Evolutionary conservation across 2,329 filamentous ascomycete genomes (phyloP).

Genomic region (Colletotrichum cereale): DNA sequence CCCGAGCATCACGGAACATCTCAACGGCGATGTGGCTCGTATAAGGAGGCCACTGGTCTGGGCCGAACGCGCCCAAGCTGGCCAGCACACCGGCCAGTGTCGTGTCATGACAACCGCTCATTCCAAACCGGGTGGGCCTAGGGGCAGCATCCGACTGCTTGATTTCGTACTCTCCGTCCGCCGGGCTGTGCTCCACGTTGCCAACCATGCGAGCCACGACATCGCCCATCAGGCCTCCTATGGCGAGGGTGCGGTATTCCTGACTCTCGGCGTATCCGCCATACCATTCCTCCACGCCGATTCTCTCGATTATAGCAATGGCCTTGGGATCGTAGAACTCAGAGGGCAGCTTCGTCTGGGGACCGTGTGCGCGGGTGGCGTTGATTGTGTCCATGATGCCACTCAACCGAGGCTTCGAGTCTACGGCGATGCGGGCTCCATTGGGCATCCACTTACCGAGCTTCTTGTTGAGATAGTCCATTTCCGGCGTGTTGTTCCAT

Average conservation of each 20-base stretch:
- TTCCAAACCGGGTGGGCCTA: conserved; percentile 75
- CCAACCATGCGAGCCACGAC: conserved; percentile 81
- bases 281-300: conserved; percentile 94
- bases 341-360: conserved; percentile 80
- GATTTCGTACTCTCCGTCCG: conserved; percentile 66
- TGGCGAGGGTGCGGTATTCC: conserved; percentile 91
- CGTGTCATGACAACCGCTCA: conserved; percentile 93
- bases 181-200: conserved; percentile 69
- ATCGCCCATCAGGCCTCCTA: conserved; percentile 87
- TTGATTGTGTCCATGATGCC: conserved; percentile 97
- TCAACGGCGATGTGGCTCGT: conserved; percentile 94
- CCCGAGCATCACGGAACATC: conserved; percentile 75
- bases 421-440: conserved; percentile 78
- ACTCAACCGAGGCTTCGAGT: conserved; percentile 84
- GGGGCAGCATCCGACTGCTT: conserved; percentile 51
- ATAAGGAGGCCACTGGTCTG: conserved; percentile 87
- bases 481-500: conserved; percentile 84
- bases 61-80: conserved; percentile 82
- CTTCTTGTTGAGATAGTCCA: conserved; percentile 83
- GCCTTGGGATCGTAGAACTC: conserved; percentile 88
- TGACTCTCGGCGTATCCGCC: conserved; percentile 83
- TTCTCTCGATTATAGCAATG: conserved; percentile 76
- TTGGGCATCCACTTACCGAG: conserved; percentile 90
- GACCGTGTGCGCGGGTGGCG: conserved; percentile 85
- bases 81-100: conserved; percentile 85